Conservation (phyloP, 257 asterid species). For the Solanum okadae region DNA sequence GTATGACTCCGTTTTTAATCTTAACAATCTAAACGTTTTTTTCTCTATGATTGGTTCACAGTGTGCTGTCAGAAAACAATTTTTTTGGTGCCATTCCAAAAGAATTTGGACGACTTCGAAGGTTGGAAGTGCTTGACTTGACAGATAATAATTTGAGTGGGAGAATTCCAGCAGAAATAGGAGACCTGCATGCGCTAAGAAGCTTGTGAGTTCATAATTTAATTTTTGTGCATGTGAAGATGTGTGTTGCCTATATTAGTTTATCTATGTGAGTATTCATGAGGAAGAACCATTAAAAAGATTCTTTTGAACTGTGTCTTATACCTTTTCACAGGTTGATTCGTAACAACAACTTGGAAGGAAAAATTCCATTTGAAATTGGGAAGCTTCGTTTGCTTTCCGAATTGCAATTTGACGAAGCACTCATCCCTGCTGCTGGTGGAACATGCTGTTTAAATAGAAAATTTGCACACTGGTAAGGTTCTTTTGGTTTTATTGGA, state of each 20-base stretch:
- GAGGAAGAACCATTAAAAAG: background rate
- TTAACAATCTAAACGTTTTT: background rate
- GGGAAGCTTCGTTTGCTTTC: slow-evolving; percentile 49
- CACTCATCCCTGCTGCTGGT: slow-evolving; percentile 28
- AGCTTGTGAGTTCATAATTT: slow-evolving; percentile 40
- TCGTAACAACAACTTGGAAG: slow-evolving; percentile 59
- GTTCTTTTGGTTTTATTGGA: background rate
- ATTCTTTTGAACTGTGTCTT: background rate
- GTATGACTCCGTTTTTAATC: background rate
- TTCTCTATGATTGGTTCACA: background rate
- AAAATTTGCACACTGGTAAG: slow-evolving; percentile 73
- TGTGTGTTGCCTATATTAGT: background rate
- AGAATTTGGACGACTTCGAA: slow-evolving; percentile 46
- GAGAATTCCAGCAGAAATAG: slow-evolving; percentile 66
- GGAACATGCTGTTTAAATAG: slow-evolving; percentile 52
- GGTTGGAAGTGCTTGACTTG: slow-evolving; percentile 68
- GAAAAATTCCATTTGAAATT: slow-evolving; percentile 61
- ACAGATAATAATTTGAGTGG: slow-evolving; percentile 69
- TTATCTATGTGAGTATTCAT: background rate
- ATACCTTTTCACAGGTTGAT: slow-evolving; percentile 46
- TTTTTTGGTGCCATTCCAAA: slow-evolving; percentile 63
- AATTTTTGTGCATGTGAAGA: background rate
- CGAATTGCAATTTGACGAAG: slow-evolving; percentile 47
- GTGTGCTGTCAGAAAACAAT: slow-evolving; percentile 55
- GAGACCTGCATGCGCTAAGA: slow-evolving; percentile 44